A percentile compares a stretch with the other conserved stretches of the same genome.
Conservation (phyloP, 2,329 filamentous ascomycete species). For the Ceratocystis destructans region DNA sequence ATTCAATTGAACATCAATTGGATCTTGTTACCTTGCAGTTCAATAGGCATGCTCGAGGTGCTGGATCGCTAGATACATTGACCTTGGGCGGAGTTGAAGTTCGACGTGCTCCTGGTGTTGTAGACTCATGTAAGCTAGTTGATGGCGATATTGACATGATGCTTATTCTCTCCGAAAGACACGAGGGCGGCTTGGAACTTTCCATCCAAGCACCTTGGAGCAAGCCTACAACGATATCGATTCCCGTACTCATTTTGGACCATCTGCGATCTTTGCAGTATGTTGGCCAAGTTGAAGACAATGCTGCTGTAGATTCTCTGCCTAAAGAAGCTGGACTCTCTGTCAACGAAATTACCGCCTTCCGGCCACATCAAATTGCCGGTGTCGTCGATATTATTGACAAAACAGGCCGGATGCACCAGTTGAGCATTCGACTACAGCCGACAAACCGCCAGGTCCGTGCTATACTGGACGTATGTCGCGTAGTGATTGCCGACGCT, state of each 20-base stretch:
- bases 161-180: constrained; percentile 52
- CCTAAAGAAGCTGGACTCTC: constrained; percentile 35
- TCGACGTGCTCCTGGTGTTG: constrained; percentile 50
- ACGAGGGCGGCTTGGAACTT: constrained; percentile 49
- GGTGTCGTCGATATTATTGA: constrained; percentile 56
- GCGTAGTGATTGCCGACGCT: constrained; percentile 47
- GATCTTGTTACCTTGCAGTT: constrained; percentile 15
- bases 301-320: constrained; percentile 36
- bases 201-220: constrained; percentile 67
- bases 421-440: constrained; percentile 53
- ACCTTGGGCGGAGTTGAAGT: constrained; percentile 31
- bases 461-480: constrained; percentile 47
- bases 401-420: constrained; percentile 46
- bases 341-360: constrained; percentile 36
- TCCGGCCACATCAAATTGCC: constrained; percentile 44
- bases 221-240: constrained; percentile 49
- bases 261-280: constrained; percentile 48
- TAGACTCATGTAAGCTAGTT: constrained; percentile 57
- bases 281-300: constrained; percentile 35
- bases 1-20: constrained; percentile 51
- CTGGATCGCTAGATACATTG: constrained; percentile 8
- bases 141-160: constrained; percentile 57
- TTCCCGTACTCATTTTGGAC: constrained; percentile 47
- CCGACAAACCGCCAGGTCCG: constrained; percentile 49
- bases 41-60: constrained; percentile 10